Percentiles rank a stretch among this genome's conserved stretches.
Conservation (phyloP, 2,329 filamentous ascomycete genomes). For the Cryoendolithus antarcticus region DNA sequence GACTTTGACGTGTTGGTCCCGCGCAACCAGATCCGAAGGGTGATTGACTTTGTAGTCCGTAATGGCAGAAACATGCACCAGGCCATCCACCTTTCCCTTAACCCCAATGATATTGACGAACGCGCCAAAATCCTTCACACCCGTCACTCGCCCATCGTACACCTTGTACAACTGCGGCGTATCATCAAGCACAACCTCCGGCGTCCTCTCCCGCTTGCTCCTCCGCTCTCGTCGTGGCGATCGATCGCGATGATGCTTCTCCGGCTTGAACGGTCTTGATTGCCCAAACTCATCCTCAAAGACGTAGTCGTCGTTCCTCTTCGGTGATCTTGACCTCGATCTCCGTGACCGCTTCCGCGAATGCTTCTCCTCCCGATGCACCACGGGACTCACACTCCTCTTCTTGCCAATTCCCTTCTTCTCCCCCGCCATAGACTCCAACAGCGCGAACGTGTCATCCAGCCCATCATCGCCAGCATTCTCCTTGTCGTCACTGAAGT, state of each 20-base stretch:
- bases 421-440: constrained; percentile 76
- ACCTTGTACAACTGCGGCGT: constrained; percentile 71
- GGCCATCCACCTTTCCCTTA: constrained; percentile 74
- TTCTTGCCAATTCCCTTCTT: constrained; percentile 43
- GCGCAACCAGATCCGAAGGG: constrained; percentile 72
- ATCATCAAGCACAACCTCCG: constrained; percentile 67
- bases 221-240: constrained; percentile 22
- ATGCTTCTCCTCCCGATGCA: constrained; percentile 30
- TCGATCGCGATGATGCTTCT: constrained; percentile 32
- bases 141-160: constrained; percentile 81
- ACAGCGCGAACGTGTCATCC: constrained; percentile 81
- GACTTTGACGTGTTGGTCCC: constrained; percentile 76
- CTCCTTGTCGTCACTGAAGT: constrained; percentile 39
- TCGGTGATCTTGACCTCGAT: constrained; percentile 42
- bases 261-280: constrained; percentile 30
- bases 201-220: constrained; percentile 45
- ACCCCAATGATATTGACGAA: constrained; percentile 90
- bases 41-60: constrained; percentile 79
- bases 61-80: constrained; percentile 89
- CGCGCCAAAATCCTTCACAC: constrained; percentile 87
- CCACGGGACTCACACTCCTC: constrained; percentile 47
- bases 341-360: constrained; percentile 23
- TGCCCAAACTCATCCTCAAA: constrained; percentile 49
- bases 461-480: constrained; percentile 35
- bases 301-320: constrained; percentile 38